A percentile compares a stretch with the other conserved stretches of the same genome.
Evolutionary conservation across 192 early-diverging fungal genomes (phyloP).

Genomic region (Dimargaris verticillata): DNA sequence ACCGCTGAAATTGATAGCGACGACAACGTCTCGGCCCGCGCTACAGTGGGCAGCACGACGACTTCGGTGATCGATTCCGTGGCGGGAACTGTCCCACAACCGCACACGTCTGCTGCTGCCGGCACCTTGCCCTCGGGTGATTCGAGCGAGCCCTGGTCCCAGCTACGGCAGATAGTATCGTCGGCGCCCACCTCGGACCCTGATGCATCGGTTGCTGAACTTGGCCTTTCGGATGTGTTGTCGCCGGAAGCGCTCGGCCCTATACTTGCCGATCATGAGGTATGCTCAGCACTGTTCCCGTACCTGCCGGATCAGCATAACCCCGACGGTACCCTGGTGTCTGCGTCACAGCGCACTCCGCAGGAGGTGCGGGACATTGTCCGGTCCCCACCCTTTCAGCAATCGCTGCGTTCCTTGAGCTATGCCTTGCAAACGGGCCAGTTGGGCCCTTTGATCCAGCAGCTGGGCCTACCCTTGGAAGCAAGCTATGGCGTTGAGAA

Average conservation of each 20-base stretch:
- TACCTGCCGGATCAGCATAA: conserved; percentile 20
- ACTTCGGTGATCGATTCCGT: conserved; percentile 9
- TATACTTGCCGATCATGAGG: conserved; percentile 18
- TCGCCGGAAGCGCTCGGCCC: conserved; percentile 17
- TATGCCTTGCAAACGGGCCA: conserved; percentile 27
- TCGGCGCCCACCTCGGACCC: background rate
- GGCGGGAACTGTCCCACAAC: background rate
- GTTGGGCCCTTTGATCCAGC: conserved; percentile 24
- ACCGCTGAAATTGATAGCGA: conserved; percentile 14
- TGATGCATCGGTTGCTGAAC: background rate
- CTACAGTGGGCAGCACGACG: conserved; percentile 10
- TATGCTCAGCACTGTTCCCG: conserved; percentile 24
- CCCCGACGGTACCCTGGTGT: background rate
- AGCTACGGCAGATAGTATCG: conserved; percentile 3
- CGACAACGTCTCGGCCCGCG: conserved; percentile 17
- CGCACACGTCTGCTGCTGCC: conserved; percentile 13
- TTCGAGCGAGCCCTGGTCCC: conserved; percentile 5
- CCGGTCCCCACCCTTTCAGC: conserved; percentile 29
- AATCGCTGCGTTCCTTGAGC: conserved; percentile 23
- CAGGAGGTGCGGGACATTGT: conserved; percentile 18
- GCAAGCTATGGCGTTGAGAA: conserved; percentile 26
- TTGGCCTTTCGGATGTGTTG: conserved; percentile 26
- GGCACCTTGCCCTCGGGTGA: conserved; percentile 4
- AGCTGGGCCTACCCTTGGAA: conserved; percentile 22
- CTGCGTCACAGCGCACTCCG: background rate